Evolutionary conservation across 768 basidiomycete genomes (phyloP), one percentile per base, ranked within the genome.

Genomic region (Trametes cingulata): DNA sequence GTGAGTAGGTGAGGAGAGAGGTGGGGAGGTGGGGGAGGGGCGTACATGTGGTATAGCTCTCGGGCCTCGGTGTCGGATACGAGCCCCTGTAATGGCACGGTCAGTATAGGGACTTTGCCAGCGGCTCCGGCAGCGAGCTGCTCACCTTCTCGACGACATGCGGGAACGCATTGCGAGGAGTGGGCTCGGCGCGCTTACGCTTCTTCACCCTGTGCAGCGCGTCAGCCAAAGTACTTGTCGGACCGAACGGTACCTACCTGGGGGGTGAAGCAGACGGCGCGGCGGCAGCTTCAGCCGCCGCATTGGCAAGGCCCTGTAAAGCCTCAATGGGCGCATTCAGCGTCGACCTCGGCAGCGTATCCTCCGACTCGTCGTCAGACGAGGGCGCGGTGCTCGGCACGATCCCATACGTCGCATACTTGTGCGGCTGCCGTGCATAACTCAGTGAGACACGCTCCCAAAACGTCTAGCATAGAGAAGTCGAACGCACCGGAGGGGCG

Each of bases 291-390:
- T 96, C 95, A 25, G 93, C 95, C 6, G 95, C 95, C 1, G 95
- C 95, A 71, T 97, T 95, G 27, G 95, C 95, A 52, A 97, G 79
- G 2, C 93, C 93, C 71, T 97, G 93, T 36, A 98, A 78, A 13
- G 95, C 95, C 70, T 97, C 93, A 56, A 96, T 95, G 1, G 95
- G 95, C 0, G 95, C 93, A 62, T 91, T 93, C 62, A 97, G 77
- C 33, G 90, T 85, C 39, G 89, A 82, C 35, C 93, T 83, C 15
- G 93, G 91, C 13, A 95, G 77, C 0, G 93, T 89, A 52, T 95
- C 93, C 69, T 95, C 93, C 0, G 91, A 92, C 73, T 95, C 93
- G 69, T 94, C 94, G 61, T 95, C 93, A 42, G 91, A 93, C 0
- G 92, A 93, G 7, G 90, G 84, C 13, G 90, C 82, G 5, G 91